Base-by-base conservation (phyloP, 1,284 basidiomycete species). In the Trichosporon ovoides region DNA sequence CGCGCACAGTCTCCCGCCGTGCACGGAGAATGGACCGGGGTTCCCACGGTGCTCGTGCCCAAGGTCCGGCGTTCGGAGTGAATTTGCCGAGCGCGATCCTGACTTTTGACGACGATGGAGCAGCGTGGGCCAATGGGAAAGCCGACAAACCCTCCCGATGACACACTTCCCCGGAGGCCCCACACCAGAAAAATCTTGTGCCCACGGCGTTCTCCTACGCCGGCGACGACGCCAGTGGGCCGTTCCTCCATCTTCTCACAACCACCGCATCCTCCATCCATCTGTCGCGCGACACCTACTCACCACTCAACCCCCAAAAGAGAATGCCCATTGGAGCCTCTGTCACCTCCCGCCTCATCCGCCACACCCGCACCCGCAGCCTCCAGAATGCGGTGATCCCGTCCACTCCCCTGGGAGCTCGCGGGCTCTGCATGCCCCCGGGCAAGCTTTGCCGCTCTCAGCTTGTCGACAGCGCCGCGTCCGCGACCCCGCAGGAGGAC, bases 381-480 rank as follows among this genome's bases (percentile, higher is more conserved):
- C 43, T 48, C 28, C 13, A 16, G 13, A 50, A 33, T 11, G 12
- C 34, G 13, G 36, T 36, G 34, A 38, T 14, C 7, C 19, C 51
- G 12, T 10, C 22, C 4, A 6, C 51, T 16, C 20, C 51, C 16
- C 22, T 28, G 22, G 43, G 43, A 24, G 35, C 51, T 22, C 58
- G 58, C 35, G 31, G 38, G 16, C 50, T 59, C 20, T 59, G 58
- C 53, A 52, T 59, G 50, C 58, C 58, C 10, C 58, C 58, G 13
- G 46, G 48, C 37, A 52, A 52, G 19, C 46, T 50, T 13, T 52
- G 55, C 43, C 58, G 61, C 38, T 43, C 50, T 11, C 40, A 24
- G 14, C n/a, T 28, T 24, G 24, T 38, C 22, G 53, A 46, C 31
- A 38, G 24, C 7, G 38, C 46, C 16, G 40, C 38, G 12, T n/a